Conservation (phyloP, 2,329 filamentous ascomycete species). For the Aspergillus sp. region DNA sequence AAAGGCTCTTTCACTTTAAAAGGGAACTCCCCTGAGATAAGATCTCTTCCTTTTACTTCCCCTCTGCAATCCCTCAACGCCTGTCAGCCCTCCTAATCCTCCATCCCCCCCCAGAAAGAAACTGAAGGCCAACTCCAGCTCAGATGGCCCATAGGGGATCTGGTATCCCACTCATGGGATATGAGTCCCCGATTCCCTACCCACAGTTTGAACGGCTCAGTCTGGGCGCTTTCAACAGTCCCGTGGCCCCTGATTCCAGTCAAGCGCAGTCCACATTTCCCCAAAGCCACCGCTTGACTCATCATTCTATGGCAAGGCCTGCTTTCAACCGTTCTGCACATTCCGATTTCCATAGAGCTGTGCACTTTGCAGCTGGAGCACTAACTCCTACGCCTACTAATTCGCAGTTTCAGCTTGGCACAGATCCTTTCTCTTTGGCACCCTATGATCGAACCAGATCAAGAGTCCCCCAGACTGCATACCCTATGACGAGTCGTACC, state of each 20-base stretch:
- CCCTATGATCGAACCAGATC: not conserved
- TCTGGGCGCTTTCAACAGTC: not conserved
- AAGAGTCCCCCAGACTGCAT: slow-evolving; percentile 1
- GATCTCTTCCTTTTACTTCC: not conserved
- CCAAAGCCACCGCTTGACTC: no score
- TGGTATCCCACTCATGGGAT: not conserved
- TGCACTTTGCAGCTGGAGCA: no score
- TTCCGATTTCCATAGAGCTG: no score
- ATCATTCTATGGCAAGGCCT: no score
- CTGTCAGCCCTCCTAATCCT: not conserved
- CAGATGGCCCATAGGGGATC: slow-evolving; percentile 1
- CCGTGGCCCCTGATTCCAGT: not conserved
- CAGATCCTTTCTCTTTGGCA: not conserved
- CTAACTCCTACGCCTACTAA: not conserved
- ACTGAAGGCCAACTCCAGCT: not conserved
- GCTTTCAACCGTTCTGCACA: no score
- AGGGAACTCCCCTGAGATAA: not conserved
- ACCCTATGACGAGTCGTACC: slow-evolving; percentile 4
- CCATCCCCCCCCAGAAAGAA: not conserved
- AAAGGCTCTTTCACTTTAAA: not conserved
- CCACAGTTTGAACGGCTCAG: not conserved
- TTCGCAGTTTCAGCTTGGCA: not conserved
- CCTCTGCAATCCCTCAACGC: not conserved
- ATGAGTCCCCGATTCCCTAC: not conserved
- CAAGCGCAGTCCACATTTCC: no score